A percentile compares a stretch with the other conserved stretches of the same genome.
Evolutionary conservation across 108 stramenopile species (phyloP).

Genomic region (Fistulifera pelliculosa): DNA sequence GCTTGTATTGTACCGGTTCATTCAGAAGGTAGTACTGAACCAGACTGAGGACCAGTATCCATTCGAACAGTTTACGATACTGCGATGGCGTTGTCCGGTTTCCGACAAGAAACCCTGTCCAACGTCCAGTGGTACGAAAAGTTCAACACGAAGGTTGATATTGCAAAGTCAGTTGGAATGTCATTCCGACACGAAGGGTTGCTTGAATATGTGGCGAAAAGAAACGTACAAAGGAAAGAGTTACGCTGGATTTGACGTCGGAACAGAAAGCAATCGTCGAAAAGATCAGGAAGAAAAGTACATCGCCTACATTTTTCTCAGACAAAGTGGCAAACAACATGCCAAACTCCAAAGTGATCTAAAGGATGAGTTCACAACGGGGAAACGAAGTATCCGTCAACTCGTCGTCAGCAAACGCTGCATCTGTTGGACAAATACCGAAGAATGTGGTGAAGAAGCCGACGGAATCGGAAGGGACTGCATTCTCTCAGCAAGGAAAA

Average conservation of each 20-base stretch:
- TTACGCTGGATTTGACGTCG: too few relatives aligned
- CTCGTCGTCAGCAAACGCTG: slow-evolving; percentile 3
- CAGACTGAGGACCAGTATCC: slow-evolving; percentile 9
- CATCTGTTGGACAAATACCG: slow-evolving; percentile 14
- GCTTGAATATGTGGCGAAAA: slow-evolving; percentile 1
- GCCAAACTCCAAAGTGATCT: slow-evolving; percentile 3
- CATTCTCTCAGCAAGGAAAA: slow-evolving; percentile 9
- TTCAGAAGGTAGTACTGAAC: neutral
- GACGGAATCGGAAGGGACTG: slow-evolving; percentile 1
- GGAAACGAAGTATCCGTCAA: slow-evolving; percentile 3
- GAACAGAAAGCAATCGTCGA: neutral
- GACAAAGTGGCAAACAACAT: slow-evolving; percentile 13
- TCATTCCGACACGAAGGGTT: slow-evolving; percentile 7
- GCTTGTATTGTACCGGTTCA: neutral
- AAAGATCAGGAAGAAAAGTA: slow-evolving; percentile 2
- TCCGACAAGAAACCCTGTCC: slow-evolving; percentile 5
- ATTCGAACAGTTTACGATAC: too few relatives aligned
- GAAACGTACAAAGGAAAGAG: neutral
- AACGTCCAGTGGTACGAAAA: slow-evolving; percentile 10
- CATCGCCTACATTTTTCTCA: slow-evolving; percentile 7
- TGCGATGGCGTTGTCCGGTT: neutral
- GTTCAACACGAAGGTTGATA: slow-evolving; percentile 12
- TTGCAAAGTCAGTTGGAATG: slow-evolving; percentile 3
- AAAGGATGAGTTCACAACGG: slow-evolving; percentile 13
- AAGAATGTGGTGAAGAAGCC: neutral